A percentile compares a stretch with the other conserved stretches of the same genome.
phyloP scores from a whole-genome alignment of 2,329 filamentous ascomycete species.

The Macroventuria anomochaeta region DNA sequence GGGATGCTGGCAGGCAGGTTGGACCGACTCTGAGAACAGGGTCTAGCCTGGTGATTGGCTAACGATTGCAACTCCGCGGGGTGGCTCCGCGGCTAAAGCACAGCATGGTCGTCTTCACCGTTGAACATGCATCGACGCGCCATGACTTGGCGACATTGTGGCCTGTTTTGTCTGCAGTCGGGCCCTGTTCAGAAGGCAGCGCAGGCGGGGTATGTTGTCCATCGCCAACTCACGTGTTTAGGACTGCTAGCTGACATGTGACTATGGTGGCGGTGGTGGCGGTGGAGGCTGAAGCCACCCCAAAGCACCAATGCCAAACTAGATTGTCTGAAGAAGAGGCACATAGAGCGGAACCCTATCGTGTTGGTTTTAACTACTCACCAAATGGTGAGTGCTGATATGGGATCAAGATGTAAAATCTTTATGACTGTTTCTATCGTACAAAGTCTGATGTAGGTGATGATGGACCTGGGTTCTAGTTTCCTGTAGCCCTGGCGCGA shows the following conservation, averaged over 20 bases:
- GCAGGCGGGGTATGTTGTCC: background rate
- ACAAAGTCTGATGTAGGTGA: too few species aligned
- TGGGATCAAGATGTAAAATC: too few species aligned
- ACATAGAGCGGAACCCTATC: too few species aligned
- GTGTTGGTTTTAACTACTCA: too few species aligned
- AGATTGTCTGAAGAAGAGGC: too few species aligned
- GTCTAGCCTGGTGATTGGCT: slow-evolving; percentile 11
- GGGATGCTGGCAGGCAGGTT: slow-evolving; percentile 16
- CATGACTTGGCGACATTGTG: slow-evolving; percentile 13
- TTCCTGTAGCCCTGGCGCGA: too few species aligned
- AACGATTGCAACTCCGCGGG: background rate
- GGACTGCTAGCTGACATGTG: background rate
- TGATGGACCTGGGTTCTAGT: too few species aligned
- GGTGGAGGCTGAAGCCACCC: background rate
- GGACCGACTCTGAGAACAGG: slow-evolving; percentile 2
- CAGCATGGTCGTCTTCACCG: slow-evolving; percentile 16
- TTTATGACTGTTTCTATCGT: too few species aligned
- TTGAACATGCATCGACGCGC: slow-evolving; percentile 12
- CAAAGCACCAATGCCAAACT: too few species aligned
- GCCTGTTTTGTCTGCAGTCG: slow-evolving; percentile 2
- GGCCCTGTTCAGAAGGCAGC: background rate
- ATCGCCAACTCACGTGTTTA: background rate
- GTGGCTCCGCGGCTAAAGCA: slow-evolving; percentile 11
- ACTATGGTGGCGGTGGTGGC: slow-evolving; percentile 7
- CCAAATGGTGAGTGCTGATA: too few species aligned